Evolutionary conservation across 1,284 basidiomycete species (phyloP), one percentile per base, ranked within the genome.

Genomic region (Butyriboletus regius): DNA sequence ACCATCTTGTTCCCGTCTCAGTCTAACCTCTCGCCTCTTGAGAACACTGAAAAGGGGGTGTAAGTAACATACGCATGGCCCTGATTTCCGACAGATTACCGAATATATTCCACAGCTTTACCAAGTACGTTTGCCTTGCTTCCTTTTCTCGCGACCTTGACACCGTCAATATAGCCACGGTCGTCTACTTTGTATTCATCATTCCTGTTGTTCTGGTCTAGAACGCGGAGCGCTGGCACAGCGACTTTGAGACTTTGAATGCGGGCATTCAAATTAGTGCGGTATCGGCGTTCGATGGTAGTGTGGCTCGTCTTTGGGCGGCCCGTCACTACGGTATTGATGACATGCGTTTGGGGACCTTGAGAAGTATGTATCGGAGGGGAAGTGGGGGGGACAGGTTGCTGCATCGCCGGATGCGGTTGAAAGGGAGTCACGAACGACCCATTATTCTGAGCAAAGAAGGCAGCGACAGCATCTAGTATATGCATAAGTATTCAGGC

Each of bases 241-340:
- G 89, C 84, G 60, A 82, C 79, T 49, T 87, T 83, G 37, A 94
- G 74, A 49, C 85, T 84, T 50, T 86, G 83, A 39, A 94, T 93
- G 43, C 90, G 83, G 12, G 89, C 88, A 62, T 94, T 94, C 51
- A 94, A 77, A 67, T 93, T 93, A 15, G 91, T 92, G 35, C 91
- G 81, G 62, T 93, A 90, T 29, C 91, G 78, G 14, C 91, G 80
- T 68, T 94, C 91, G 57, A 94, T 93, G 22, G 89, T 91, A 10
- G 91, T 94, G 66, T 94, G 91, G 52, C 87, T 89, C 0, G 87
- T 89, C 68, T 89, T 89, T n/a, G 85, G 81, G 4, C 85, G 79
- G 1, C 70, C 68, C 15, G 69, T 61, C 24, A 67, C 38, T 18
- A 54, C 53, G 29, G 66, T 59, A 5, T 59, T 56, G 26, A 26